phyloP scores from a whole-genome alignment of 768 basidiomycete genomes.

The Pseudohyphozyma bogoriensis region DNA sequence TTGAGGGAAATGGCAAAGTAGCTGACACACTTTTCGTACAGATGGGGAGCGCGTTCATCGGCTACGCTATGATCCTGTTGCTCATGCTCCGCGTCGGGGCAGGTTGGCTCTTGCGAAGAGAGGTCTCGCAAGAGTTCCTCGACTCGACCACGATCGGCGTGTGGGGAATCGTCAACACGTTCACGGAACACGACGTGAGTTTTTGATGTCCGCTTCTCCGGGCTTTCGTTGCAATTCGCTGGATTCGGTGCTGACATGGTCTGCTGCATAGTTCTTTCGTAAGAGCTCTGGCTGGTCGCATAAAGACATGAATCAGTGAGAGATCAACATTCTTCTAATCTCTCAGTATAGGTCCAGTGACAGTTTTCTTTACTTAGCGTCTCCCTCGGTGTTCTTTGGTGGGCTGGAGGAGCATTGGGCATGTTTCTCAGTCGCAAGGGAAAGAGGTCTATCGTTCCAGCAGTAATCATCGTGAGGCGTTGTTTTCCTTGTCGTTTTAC shows the following conservation, averaged over 20 bases:
- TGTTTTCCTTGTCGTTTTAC: not conserved
- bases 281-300: constrained; percentile 63
- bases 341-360: not conserved
- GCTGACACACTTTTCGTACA: not conserved
- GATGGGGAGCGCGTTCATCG: constrained; percentile 76
- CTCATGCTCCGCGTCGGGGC: constrained; percentile 68
- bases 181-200: too few species aligned
- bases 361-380: constrained; percentile 52
- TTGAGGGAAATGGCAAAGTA: constrained; percentile 3
- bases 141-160: too few species aligned
- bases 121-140: constrained; percentile 39
- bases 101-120: constrained; percentile 46
- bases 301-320: constrained; percentile 48
- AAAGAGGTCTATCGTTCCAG: constrained; percentile 69
- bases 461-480: constrained; percentile 52
- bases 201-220: constrained; percentile 18
- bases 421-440: constrained; percentile 70
- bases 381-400: constrained; percentile 75
- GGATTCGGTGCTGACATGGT: too few species aligned
- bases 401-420: constrained; percentile 82
- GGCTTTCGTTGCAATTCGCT: too few species aligned
- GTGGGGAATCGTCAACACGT: too few species aligned
- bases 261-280: constrained; percentile 36
- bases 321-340: not conserved
- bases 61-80: constrained; percentile 70